Evolutionary conservation across 2,329 filamentous ascomycete genomes (phyloP).

Genomic region (Aspergillus udagawae): DNA sequence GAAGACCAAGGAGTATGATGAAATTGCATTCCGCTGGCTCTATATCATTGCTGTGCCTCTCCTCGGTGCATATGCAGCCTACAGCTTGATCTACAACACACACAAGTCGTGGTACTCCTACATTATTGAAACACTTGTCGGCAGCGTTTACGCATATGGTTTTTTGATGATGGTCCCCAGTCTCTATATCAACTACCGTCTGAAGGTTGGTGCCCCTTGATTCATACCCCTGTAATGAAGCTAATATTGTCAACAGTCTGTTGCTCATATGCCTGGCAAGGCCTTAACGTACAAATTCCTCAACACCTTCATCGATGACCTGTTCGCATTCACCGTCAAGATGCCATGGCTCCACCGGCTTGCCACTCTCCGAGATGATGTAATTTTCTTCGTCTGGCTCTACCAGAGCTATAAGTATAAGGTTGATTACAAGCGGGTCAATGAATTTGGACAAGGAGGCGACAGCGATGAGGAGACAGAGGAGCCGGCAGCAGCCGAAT

Average conservation of each 20-base stretch:
- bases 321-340: slow-evolving; percentile 99
- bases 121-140: slow-evolving; percentile 89
- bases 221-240: background rate
- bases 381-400: slow-evolving; percentile 97
- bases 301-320: slow-evolving; percentile 97
- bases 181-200: slow-evolving; percentile 97
- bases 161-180: slow-evolving; percentile 99
- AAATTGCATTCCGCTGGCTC: slow-evolving; percentile 96
- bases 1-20: slow-evolving; percentile 97
- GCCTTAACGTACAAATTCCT: slow-evolving; percentile 98
- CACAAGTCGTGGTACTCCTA: slow-evolving; percentile 99
- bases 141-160: slow-evolving; percentile 94
- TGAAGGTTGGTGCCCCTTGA: slow-evolving; percentile 59
- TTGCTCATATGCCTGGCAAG: slow-evolving; percentile 94
- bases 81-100: slow-evolving; percentile 85
- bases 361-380: slow-evolving; percentile 86
- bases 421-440: slow-evolving; percentile 85
- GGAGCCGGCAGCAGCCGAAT: slow-evolving; percentile 31
- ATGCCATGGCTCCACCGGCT: slow-evolving; percentile 94
- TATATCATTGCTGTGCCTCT: slow-evolving; percentile 89
- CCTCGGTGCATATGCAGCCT: slow-evolving; percentile 80
- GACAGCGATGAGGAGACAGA: slow-evolving; percentile 68
- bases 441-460: slow-evolving; percentile 98
- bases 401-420: slow-evolving; percentile 94
- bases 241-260: slow-evolving; percentile 44